Percentiles rank a stretch among this genome's conserved stretches.
Evolutionary conservation across 2,329 filamentous ascomycete genomes (phyloP).

Genomic region (Alternaria triticimaculans): DNA sequence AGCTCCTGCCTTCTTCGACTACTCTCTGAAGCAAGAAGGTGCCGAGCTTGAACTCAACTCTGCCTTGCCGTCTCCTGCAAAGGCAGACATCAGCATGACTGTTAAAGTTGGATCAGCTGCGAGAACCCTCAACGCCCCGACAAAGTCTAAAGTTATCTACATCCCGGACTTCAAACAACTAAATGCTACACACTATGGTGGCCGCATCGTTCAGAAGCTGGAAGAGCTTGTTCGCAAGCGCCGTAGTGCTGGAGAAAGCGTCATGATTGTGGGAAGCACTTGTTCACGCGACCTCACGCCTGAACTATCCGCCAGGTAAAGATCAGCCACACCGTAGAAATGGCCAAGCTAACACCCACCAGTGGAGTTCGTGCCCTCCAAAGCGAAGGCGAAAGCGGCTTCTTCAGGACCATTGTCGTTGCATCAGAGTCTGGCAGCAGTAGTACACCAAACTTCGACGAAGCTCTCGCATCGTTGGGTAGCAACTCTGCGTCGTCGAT

Average conservation of each 20-base stretch:
- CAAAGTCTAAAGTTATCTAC: conserved; percentile 71
- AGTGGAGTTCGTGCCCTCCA: conserved; percentile 56
- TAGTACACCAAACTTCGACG: conserved; percentile 18
- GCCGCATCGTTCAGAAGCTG: conserved; percentile 72
- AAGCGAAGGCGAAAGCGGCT: conserved; percentile 42
- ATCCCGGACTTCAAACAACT: conserved; percentile 84
- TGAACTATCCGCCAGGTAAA: conserved; percentile 47
- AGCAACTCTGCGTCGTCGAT: conserved; percentile 3
- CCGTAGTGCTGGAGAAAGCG: conserved; percentile 72
- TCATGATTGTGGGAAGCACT: conserved; percentile 83
- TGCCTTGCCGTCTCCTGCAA: conserved; percentile 26
- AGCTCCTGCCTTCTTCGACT: conserved; percentile 40
- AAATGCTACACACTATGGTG: conserved; percentile 70
- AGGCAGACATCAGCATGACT: conserved; percentile 19
- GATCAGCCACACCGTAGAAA: not conserved
- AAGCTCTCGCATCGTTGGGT: conserved; percentile 14
- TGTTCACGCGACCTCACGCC: conserved; percentile 59
- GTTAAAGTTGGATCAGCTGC: conserved; percentile 28
- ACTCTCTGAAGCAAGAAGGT: conserved; percentile 28
- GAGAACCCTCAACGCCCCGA: conserved; percentile 21
- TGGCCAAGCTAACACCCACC: conserved; percentile 8
- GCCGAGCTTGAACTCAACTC: conserved; percentile 33
- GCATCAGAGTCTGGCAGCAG: conserved; percentile 24
- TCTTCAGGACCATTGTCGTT: conserved; percentile 46
- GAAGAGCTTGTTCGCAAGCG: conserved; percentile 74